Evolutionary conservation across 1,284 basidiomycete genomes (phyloP).

Genomic region (Malassezia pachydermatis): DNA sequence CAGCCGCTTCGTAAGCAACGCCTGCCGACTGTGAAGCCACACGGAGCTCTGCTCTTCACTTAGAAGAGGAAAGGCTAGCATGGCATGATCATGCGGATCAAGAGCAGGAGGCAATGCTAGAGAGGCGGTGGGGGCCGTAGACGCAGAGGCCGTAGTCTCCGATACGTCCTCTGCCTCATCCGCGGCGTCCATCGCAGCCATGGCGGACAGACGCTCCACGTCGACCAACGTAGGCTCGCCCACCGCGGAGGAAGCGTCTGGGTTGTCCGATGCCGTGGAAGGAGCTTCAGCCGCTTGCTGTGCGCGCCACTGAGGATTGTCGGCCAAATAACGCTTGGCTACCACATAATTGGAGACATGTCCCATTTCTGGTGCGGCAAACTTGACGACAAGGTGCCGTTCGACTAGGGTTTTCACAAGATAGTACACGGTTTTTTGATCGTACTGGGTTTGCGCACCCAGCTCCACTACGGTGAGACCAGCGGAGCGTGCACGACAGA

Average conservation of each 20-base stretch:
- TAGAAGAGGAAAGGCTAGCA: constrained; percentile 21
- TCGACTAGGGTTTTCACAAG: constrained; percentile 32
- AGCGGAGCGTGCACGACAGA: constrained; percentile 64
- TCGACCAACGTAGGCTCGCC: constrained; percentile 7
- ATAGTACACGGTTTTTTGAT: constrained; percentile 75
- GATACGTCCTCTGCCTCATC: constrained; percentile 15
- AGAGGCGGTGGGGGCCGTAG: neutral
- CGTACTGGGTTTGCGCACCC: constrained; percentile 67
- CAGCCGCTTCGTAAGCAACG: constrained; percentile 16
- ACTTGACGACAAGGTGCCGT: constrained; percentile 19
- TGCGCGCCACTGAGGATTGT: constrained; percentile 25
- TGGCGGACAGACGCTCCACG: constrained; percentile 1
- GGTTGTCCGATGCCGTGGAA: neutral
- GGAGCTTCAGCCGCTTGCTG: constrained; percentile 22
- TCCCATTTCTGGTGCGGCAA: constrained; percentile 35
- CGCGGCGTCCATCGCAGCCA: constrained; percentile 2
- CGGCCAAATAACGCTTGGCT: constrained; percentile 20
- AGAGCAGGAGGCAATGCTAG: neutral
- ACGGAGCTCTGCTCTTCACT: constrained; percentile 18
- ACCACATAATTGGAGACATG: constrained; percentile 26
- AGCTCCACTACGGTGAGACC: constrained; percentile 69
- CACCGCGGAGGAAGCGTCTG: neutral
- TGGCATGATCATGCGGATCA: neutral
- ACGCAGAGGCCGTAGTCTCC: constrained; percentile 18
- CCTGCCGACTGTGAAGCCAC: constrained; percentile 30